Evolutionary conservation across 768 basidiomycete genomes (phyloP), one percentile per base, ranked within the genome.

Genomic region (Tubosaeta sp.): DNA sequence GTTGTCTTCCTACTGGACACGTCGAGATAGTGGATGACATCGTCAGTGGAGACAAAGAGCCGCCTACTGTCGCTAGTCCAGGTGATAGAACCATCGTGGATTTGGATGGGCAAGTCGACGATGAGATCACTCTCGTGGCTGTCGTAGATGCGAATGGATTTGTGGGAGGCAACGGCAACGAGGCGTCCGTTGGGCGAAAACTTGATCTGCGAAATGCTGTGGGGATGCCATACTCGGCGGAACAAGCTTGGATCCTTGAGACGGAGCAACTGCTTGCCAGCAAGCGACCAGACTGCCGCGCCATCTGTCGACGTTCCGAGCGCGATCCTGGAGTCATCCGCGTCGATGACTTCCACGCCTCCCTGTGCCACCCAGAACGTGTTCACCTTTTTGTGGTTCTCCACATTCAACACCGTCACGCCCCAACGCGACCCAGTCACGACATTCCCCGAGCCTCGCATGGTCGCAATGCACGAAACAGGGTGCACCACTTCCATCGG

Each of bases 111-210:
- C 3, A 22, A 4, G 19, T 55, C 24, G 19, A 27, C 16, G 14
- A 49, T 22, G 4, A 32, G 19, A 4, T 8, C 7, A n/a, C 35
- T 27, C 27, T 27, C 34, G 2, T 18, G 29, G 19, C 7, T 18
- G 21, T 48, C 34, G 4, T 44, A 55, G 21, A 40, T 5, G 2
- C 46, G 38, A 14, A 40, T n/a, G 1, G 46, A 39, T 2, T n/a
- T 2, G 1, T 2, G 6, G 5, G 1, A 3, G 12, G 45, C 43
- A 3, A 46, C 39, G 2, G 53, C 53, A 1, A 57, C 3, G 34
- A 24, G 10, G 3, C 3, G 12, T 18, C 49, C 53, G 12, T 55
- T 6, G 4, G 43, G 53, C 0, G 42, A 55, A 13, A 57, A 56
- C 13, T 48, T 55, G 30, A 11, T 27, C 42, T 1, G 42, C 31